Conservation (phyloP, 2,329 filamentous ascomycete species). For the Nigrospora oryzae region DNA sequence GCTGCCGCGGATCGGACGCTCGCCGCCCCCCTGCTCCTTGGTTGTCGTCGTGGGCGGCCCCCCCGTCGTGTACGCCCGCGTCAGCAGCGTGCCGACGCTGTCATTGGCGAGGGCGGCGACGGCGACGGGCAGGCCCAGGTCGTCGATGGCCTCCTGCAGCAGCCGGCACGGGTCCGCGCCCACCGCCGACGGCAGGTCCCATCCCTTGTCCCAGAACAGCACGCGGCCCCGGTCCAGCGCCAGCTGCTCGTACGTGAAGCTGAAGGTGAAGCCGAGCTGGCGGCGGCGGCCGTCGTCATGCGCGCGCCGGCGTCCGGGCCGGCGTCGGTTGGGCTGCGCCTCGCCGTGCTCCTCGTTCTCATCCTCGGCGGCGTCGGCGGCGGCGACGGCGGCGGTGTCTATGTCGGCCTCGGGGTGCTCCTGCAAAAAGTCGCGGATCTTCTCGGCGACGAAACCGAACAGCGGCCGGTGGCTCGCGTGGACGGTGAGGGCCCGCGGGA, state of each 20-base stretch:
- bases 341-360: background rate
- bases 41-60: conserved; percentile 14
- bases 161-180: conserved; percentile 68
- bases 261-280: conserved; percentile 22
- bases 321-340: no score
- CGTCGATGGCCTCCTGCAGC: conserved; percentile 64
- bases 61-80: conserved; percentile 68
- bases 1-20: no score
- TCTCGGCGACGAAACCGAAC: conserved; percentile 66
- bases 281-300: background rate
- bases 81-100: conserved; percentile 73
- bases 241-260: conserved; percentile 72
- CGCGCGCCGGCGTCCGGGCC: no score
- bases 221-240: conserved; percentile 61
- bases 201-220: conserved; percentile 76
- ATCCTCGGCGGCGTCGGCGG: background rate
- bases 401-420: conserved; percentile 36
- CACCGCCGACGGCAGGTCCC: conserved; percentile 67
- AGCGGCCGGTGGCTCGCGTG: conserved; percentile 41
- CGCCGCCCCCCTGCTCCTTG: no score
- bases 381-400: background rate
- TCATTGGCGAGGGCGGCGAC: conserved; percentile 73
- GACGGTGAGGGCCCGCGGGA: conserved; percentile 13
- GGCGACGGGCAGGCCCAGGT: conserved; percentile 57
- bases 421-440: conserved; percentile 61